Conservation (phyloP, 2,329 filamentous ascomycete species). For the Stemphylium vesicarium region DNA sequence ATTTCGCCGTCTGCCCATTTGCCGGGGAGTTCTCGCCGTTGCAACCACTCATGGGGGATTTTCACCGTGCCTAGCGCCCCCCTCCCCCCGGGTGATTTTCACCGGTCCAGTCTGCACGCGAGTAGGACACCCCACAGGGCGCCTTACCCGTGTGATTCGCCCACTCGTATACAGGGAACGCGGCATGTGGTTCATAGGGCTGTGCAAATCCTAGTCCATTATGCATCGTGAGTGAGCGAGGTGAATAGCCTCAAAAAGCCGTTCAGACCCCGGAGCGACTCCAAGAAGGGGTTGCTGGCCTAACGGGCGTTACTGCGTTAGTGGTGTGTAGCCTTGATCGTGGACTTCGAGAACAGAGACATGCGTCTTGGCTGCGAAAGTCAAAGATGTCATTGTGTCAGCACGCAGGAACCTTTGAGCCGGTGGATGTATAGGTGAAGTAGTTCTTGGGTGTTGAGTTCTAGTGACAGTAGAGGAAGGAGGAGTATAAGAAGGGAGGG, state of each 20-base stretch:
- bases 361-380: slow-evolving; percentile 1
- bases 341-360: not conserved
- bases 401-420: not conserved
- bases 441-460: not conserved
- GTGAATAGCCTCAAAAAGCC: not conserved
- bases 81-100: not conserved
- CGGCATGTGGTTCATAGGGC: not conserved
- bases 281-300: no score
- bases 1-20: not conserved
- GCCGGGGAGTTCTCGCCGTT: not conserved
- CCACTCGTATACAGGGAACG: not conserved
- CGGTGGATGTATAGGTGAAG: not conserved
- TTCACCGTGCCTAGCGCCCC: no score
- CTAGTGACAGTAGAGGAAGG: not conserved
- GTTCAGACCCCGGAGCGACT: no score
- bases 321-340: not conserved
- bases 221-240: not conserved
- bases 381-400: slow-evolving; percentile 13
- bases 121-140: not conserved
- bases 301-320: not conserved
- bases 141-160: slow-evolving; percentile 1
- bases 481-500: not conserved
- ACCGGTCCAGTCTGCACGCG: not conserved
- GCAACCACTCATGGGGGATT: no score
- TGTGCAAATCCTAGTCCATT: not conserved